phyloP scores from a whole-genome alignment of 1,284 basidiomycete species.

The Tilletia caries region DNA sequence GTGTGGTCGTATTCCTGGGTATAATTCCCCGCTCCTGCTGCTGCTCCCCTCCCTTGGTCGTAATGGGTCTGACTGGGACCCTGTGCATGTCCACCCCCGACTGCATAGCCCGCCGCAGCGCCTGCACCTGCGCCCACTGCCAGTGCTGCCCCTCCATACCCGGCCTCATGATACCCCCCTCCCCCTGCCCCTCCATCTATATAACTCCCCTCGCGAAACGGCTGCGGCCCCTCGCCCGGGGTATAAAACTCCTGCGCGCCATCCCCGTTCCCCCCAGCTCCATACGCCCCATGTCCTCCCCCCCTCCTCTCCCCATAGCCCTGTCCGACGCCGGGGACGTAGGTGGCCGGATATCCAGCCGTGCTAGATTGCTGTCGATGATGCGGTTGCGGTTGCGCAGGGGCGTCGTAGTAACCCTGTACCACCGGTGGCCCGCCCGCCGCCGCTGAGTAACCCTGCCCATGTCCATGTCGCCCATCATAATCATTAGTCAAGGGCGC shows the following conservation, averaged over 20 bases:
- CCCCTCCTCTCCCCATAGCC: constrained; percentile 30
- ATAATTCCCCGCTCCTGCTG: no score
- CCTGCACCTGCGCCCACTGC: background rate
- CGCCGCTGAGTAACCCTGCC: constrained; percentile 23
- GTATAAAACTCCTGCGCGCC: constrained; percentile 23
- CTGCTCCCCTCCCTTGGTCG: no score
- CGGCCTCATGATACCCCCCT: background rate
- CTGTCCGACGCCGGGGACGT: constrained; percentile 36
- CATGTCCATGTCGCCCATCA: constrained; percentile 28
- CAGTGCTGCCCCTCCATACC: background rate
- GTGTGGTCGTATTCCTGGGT: no score
- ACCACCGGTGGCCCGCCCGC: constrained; percentile 7
- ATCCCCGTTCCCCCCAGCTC: background rate
- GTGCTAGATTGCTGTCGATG: constrained; percentile 14
- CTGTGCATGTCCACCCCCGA: background rate
- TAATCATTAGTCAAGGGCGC: constrained; percentile 43
- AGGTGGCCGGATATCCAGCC: background rate
- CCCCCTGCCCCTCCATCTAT: background rate
- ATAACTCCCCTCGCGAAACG: constrained; percentile 32
- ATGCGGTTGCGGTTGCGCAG: background rate
- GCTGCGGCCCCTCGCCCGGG: constrained; percentile 39
- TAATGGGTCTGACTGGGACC: background rate
- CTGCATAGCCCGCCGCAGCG: background rate
- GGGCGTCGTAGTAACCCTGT: background rate
- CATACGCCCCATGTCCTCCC: background rate